Conservation (phyloP, 345 rosid species). For the Angophora floribunda region DNA sequence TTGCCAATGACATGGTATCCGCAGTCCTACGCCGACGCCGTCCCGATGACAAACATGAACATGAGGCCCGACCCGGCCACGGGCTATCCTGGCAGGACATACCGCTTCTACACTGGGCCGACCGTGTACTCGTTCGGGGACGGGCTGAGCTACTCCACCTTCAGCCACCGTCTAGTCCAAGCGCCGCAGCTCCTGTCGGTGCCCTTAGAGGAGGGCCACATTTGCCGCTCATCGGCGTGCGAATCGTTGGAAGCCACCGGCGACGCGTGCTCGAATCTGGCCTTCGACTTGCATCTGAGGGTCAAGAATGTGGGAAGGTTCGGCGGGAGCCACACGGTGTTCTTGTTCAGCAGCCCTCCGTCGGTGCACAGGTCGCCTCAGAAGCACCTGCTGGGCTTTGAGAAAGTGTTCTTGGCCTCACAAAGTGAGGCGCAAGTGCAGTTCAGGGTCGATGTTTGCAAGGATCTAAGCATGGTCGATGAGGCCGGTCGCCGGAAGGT, state of each 20-base stretch:
- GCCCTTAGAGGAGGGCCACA: constrained; percentile 33
- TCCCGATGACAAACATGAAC: constrained; percentile 94
- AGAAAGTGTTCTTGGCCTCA: constrained; percentile 44
- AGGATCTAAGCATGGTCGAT: constrained; percentile 70
- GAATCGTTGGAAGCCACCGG: constrained; percentile 37
- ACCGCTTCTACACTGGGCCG: constrained; percentile 85
- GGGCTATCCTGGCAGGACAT: constrained; percentile 86
- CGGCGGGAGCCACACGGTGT: constrained; percentile 65
- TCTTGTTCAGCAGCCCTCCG: constrained; percentile 67
- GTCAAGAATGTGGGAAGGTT: constrained; percentile 38
- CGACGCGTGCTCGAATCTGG: constrained; percentile 25
- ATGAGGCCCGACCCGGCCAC: constrained; percentile 69
- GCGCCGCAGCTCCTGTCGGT: constrained; percentile 48
- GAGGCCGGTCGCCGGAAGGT: constrained; percentile 54
- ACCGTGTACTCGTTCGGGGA: constrained; percentile 80
- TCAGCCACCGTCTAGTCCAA: constrained; percentile 34
- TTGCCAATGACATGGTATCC: constrained; percentile 99
- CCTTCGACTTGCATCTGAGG: constrained; percentile 40
- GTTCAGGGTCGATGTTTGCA: constrained; percentile 62
- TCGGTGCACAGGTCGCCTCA: constrained; percentile 51
- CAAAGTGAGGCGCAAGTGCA: constrained; percentile 21
- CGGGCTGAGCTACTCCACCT: constrained; percentile 61
- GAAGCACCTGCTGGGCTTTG: constrained; percentile 62
- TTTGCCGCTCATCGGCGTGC: constrained; percentile 51
- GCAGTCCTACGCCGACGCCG: constrained; percentile 53